Evolutionary conservation across 352 stramenopile genomes (phyloP).

Genomic region (Phytopythium delawarense): DNA sequence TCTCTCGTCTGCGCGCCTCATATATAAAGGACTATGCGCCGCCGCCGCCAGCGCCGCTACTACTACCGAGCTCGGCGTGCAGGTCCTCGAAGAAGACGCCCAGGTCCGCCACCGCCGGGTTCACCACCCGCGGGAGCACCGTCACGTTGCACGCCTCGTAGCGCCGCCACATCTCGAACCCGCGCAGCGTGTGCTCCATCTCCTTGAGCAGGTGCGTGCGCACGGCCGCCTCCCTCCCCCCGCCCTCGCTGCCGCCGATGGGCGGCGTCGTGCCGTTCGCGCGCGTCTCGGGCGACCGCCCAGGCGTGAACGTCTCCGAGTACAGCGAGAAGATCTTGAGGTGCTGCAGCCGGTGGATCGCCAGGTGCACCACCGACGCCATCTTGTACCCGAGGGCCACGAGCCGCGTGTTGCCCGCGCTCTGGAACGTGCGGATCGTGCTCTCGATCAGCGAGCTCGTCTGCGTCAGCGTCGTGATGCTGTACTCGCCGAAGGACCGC

Average conservation of each 20-base stretch:
- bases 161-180: constrained; percentile 85
- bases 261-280: constrained; percentile 70
- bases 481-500: constrained; percentile 55
- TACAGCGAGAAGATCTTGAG: constrained; percentile 75
- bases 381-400: constrained; percentile 83
- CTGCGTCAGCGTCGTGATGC: constrained; percentile 64
- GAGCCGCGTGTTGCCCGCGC: constrained; percentile 50
- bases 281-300: constrained; percentile 66
- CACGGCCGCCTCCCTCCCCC: constrained; percentile 64
- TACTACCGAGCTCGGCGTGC: constrained; percentile 40
- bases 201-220: constrained; percentile 73
- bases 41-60: constrained; percentile 9
- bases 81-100: constrained; percentile 73
- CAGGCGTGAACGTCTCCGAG: constrained; percentile 74
- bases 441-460: constrained; percentile 80
- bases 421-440: constrained; percentile 65
- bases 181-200: constrained; percentile 81
- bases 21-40: constrained; percentile 2
- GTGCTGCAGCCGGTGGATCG: constrained; percentile 81
- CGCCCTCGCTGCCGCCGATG: constrained; percentile 44
- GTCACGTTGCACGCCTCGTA: constrained; percentile 68
- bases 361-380: constrained; percentile 69
- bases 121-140: constrained; percentile 72
- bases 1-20: neutral
- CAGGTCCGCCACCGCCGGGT: constrained; percentile 65